Evolutionary conservation across 495 filamentous ascomycete species (phyloP), one percentile per base, ranked within the genome.

Genomic region (Beverwykella pulmonaria): DNA sequence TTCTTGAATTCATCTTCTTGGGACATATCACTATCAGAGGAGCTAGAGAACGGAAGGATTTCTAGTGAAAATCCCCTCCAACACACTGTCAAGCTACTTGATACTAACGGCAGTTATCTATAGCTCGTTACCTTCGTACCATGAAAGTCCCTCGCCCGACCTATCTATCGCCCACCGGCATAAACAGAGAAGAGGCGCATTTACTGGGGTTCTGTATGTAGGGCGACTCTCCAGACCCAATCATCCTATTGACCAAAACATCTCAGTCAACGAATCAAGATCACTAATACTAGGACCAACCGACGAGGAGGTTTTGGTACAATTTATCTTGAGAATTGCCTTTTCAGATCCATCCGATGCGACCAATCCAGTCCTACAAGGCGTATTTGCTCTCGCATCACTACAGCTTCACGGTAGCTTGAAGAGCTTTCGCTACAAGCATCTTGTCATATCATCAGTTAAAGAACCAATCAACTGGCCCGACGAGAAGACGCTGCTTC

Each of bases 191-290:
- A 47, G 49, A 71, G 54, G 55, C 64, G 34, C 68, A 63, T 60
- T 60, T 68, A 58, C 53, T 71, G 26, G 57, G 47, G 25, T 67
- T 63, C 59, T 67, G 65, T 71, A 59, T 29, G 65, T 59, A 54
- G 32, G 5, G n/a, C 36, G 32, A 50, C 52, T 48, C 53, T 65
- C 22, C 39, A 57, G 2, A 49, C 53, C 53, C 41, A 44, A 39
- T 46, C 7, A 36, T 55, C 49, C 52, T 60, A 60, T 53, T 67
- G 30, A 71, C 59, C 4, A 54, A 68, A 47, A 20, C 41, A 50
- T 34, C 41, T 19, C 57, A 71, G 68, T 68, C 65, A 63, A 52
- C 53, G 65, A 68, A 63, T 71, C 68, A 71, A 67, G 59, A 59
- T 71, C 68, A 53, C 57, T 68, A 4, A 63, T 63, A 36, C 59